Conservation (phyloP, 2,329 filamentous ascomycete species). For the Decorospora gaudefroyi region DNA sequence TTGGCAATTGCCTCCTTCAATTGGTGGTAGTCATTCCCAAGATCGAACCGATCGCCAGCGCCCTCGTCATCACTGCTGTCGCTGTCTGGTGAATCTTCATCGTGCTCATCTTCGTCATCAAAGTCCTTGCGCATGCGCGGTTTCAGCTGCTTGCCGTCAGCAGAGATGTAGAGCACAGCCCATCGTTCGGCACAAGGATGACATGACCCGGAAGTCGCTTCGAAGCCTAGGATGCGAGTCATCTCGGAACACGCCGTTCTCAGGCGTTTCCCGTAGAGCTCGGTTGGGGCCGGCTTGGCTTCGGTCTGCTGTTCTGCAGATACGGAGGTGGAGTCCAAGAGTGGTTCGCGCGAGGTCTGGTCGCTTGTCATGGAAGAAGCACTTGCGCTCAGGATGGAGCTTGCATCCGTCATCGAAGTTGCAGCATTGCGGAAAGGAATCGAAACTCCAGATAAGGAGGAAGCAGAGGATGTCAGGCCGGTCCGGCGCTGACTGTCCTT, state of each 20-base stretch:
- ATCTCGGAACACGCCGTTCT: slow-evolving; percentile 72
- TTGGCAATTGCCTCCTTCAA: slow-evolving; percentile 79
- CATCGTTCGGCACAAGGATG: slow-evolving; percentile 83
- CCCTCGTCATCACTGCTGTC: slow-evolving; percentile 56
- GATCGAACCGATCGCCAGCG: slow-evolving; percentile 56
- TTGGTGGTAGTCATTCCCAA: slow-evolving; percentile 80
- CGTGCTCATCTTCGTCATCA: slow-evolving; percentile 65
- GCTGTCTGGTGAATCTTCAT: slow-evolving; percentile 60
- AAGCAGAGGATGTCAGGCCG: slow-evolving; percentile 54
- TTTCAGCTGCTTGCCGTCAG: slow-evolving; percentile 71
- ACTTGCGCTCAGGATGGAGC: slow-evolving; percentile 73
- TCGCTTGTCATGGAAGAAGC: slow-evolving; percentile 74
- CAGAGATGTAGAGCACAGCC: slow-evolving; percentile 78
- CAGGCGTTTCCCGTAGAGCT: slow-evolving; percentile 57
- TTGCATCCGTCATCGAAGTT: slow-evolving; percentile 62
- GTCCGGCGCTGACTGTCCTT: slow-evolving; percentile 53
- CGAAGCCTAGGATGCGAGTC: slow-evolving; percentile 66
- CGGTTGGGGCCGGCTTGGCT: slow-evolving; percentile 56
- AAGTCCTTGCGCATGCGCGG: slow-evolving; percentile 73
- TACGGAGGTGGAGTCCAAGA: slow-evolving; percentile 55
- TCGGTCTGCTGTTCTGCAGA: slow-evolving; percentile 35
- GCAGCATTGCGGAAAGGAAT: slow-evolving; percentile 58
- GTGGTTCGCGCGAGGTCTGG: slow-evolving; percentile 67
- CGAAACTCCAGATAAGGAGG: slow-evolving; percentile 56
- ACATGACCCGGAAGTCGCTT: slow-evolving; percentile 67